Evolutionary conservation across 1,284 basidiomycete species (phyloP), one percentile per base, ranked within the genome.

Genomic region (Volvariella surrecta): DNA sequence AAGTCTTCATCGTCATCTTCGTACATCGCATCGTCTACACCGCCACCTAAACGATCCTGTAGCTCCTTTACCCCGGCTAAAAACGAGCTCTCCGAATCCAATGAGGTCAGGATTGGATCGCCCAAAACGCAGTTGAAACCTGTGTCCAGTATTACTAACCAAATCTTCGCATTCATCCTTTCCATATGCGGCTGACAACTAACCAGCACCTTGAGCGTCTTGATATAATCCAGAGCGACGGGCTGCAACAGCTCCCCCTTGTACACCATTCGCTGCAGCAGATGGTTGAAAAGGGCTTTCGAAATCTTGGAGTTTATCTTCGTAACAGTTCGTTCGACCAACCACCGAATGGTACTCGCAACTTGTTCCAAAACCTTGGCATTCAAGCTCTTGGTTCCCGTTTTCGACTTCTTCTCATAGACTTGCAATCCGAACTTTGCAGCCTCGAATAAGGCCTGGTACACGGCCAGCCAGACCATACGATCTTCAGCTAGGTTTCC

Each of bases 141-240:
- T 28, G 90, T 61, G 39, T 77, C 73, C 31, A 86, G 74, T 19
- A 90, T 61, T 16, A 63, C 63, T 7, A 80, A 59, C 94, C 94
- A 98, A 32, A 60, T 65, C 0, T 67, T 61, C 11, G 70, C 66
- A 7, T 80, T 77, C 44, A 95, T 58, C 52, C 86, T 79, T 22
- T 93, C 83, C 40, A 93, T 67, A 59, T 97, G 93, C 0, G 89
- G 83, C 1, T 66, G 61, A 57, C 79, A 82, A 40, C 64, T 63
- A 35, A 91, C 66, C 31, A 74, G 42, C 39, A 68, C 68, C 32
- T 77, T 75, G 28, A 95, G 68, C 0, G 86, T 73, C 58, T 94
- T 92, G 47, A 84, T 70, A 58, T 92, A 96, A 58, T 92, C 80
- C 47, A 89, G 62, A 2, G 86, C 79, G 3, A 92, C 71, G 0